Percentiles rank a stretch among this genome's conserved stretches.
Evolutionary conservation across 2,329 filamentous ascomycete genomes (phyloP).

Genomic region (Monosporascus sp.): DNA sequence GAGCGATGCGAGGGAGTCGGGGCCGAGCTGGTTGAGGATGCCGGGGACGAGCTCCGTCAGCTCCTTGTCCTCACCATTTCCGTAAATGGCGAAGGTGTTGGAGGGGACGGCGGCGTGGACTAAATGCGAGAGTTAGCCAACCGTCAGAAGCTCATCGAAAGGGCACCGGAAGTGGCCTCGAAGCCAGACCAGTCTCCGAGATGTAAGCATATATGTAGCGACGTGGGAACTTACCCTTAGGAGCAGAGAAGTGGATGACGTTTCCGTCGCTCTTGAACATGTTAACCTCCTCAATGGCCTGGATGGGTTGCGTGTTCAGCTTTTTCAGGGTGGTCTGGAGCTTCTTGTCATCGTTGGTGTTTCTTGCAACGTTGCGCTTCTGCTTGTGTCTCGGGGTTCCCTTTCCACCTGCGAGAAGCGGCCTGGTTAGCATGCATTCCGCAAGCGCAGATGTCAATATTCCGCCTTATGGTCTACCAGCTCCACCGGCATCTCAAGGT

Average conservation of each 20-base stretch:
- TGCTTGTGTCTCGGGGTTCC: constrained; percentile 95
- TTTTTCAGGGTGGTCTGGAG: constrained; percentile 96
- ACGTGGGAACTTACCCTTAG: constrained; percentile 69
- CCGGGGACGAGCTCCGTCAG: constrained; percentile 98
- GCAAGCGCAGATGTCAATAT: no score
- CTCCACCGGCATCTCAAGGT: no score
- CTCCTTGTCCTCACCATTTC: constrained; percentile 98
- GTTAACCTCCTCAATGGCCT: constrained; percentile 99
- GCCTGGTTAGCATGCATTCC: background rate
- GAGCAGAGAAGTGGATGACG: constrained; percentile 97
- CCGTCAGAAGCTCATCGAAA: background rate
- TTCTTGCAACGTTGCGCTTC: constrained; percentile 94
- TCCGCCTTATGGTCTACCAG: no score
- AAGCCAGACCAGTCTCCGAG: no score
- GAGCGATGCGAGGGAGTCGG: constrained; percentile 94
- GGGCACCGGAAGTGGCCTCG: no score
- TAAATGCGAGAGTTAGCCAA: constrained; percentile 32
- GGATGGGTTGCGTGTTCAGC: constrained; percentile 99
- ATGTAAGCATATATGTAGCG: no score
- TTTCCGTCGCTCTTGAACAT: constrained; percentile 99
- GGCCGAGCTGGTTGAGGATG: constrained; percentile 98
- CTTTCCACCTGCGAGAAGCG: constrained; percentile 65
- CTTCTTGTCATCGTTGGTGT: constrained; percentile 98
- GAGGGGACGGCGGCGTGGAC: constrained; percentile 95
- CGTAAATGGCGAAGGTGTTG: constrained; percentile 99